Conservation (phyloP, 768 basidiomycete genomes). For the Pleurotus pulmonarius region DNA sequence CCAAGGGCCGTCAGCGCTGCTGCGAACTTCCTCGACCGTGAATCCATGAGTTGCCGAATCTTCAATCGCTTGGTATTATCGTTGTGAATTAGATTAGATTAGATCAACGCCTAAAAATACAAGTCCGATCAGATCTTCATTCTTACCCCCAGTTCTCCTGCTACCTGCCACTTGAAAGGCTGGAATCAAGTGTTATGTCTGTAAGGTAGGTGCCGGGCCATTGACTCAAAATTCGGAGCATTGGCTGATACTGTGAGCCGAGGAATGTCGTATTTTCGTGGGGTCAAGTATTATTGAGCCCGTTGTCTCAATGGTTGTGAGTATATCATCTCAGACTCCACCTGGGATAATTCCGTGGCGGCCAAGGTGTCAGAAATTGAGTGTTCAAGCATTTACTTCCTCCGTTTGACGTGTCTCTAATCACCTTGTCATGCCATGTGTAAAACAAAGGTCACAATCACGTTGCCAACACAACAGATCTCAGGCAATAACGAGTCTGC, state of each 20-base stretch:
- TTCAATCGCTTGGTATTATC: too few species aligned
- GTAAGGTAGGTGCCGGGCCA: too few species aligned
- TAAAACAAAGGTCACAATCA: conserved; percentile 1
- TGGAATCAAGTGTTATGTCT: too few species aligned
- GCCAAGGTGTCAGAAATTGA: not conserved
- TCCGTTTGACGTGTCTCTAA: not conserved
- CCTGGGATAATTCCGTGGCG: not conserved
- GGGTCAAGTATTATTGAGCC: not conserved
- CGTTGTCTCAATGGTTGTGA: not conserved
- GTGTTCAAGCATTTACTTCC: not conserved
- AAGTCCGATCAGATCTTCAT: too few species aligned
- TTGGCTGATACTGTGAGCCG: too few species aligned
- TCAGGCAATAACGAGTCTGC: not conserved
- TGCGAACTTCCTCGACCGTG: not conserved
- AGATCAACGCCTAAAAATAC: too few species aligned
- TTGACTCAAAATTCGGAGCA: too few species aligned
- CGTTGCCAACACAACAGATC: conserved; percentile 5
- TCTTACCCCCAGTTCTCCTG: too few species aligned
- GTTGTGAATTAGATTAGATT: too few species aligned
- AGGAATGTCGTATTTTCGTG: not conserved
- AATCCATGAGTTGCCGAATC: not conserved
- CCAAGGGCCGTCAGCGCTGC: not conserved
- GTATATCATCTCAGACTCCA: not conserved
- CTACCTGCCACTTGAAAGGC: too few species aligned
- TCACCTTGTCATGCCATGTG: conserved; percentile 2